Base-by-base conservation (phyloP, 2,329 filamentous ascomycete species). In the Rhynchosporium secalis region DNA sequence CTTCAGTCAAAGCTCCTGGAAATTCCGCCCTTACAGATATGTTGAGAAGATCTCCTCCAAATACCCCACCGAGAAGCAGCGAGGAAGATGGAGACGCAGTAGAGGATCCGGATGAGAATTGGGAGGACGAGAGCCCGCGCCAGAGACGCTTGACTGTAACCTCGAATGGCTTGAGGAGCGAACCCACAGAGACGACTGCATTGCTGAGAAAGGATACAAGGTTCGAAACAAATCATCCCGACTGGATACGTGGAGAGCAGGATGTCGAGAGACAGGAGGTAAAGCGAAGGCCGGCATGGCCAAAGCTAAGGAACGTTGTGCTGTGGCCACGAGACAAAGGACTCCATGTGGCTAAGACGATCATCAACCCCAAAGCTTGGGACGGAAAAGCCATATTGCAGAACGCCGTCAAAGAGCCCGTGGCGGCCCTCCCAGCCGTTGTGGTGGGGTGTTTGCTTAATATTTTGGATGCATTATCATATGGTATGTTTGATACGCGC, bases 391-490 rank as follows among this genome's bases (percentile, higher is more conserved):
- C 82, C 0, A 79, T 96, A 6, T 88, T 87, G 81, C 75, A 84
- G 45, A 82, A 83, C 49, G 82, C 81, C 0, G 76, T 96, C 2
- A 75, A 92, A 10, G 81, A 86, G 45, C 91, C 92, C 0, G 78
- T 85, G 20, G 86, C 85, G 54, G 89, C 88, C 68, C 74, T 97
- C 15, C 95, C 95, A 1, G 90, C 94, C 3, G 94, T 98, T 1
- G 83, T 96, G 68, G 85, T 99, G 0, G 95, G 95, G 0, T 78
- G 96, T 31, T 80, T 99, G 1, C 83, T 99, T 20, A 99, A 99
- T 69, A 89, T 99, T 51, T 80, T 99, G 26, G 95, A 99, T 79
- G 95, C 93, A 5, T 78, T 99, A 46, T 98, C 94, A 2, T 99
- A 99, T 72, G 95, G 90, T 83, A 77, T 74, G 79, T 72, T 61